These are phyloP conservation scores for Sarocladium oryzae DNA, from an alignment of 2,329 filamentous ascomycete species.

Conservation along the genomic window DNA sequence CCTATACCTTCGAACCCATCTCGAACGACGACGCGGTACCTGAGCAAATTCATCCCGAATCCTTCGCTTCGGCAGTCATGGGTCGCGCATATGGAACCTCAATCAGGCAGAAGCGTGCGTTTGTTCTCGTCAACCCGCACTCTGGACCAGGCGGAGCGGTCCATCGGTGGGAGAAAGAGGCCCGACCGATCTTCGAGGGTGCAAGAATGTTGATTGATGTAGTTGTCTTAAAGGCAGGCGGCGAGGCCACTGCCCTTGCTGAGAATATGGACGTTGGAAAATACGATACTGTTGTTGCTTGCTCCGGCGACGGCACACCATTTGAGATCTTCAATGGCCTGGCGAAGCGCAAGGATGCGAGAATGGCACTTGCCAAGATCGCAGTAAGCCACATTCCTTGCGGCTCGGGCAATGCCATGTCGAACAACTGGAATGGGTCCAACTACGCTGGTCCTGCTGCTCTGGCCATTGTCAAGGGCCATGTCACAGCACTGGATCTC, in stretches of 20 bases:
- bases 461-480: slow-evolving; percentile 78
- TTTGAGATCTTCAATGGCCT: slow-evolving; percentile 95
- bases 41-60: slow-evolving; percentile 34
- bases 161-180: slow-evolving; percentile 66
- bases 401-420: slow-evolving; percentile 91
- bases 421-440: slow-evolving; percentile 81
- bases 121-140: slow-evolving; percentile 85
- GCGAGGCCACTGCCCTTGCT: slow-evolving; percentile 74
- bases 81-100: slow-evolving; percentile 62
- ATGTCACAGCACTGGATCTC: slow-evolving; percentile 78
- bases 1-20: slow-evolving; percentile 46
- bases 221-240: slow-evolving; percentile 61
- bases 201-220: slow-evolving; percentile 73
- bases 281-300: slow-evolving; percentile 81
- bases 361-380: slow-evolving; percentile 65
- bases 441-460: slow-evolving; percentile 69
- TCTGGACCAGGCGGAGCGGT: slow-evolving; percentile 74
- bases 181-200: slow-evolving; percentile 76
- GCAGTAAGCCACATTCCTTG: slow-evolving; percentile 86
- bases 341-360: slow-evolving; percentile 67
- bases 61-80: slow-evolving; percentile 62
- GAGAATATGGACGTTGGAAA: slow-evolving; percentile 68
- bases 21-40: slow-evolving; percentile 11
- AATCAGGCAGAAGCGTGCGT: slow-evolving; percentile 68
- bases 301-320: slow-evolving; percentile 85